A percentile compares a stretch with the other conserved stretches of the same genome.
phyloP scores from a whole-genome alignment of 2,329 filamentous ascomycete genomes.

The Plectosphaerella cucumerina region DNA sequence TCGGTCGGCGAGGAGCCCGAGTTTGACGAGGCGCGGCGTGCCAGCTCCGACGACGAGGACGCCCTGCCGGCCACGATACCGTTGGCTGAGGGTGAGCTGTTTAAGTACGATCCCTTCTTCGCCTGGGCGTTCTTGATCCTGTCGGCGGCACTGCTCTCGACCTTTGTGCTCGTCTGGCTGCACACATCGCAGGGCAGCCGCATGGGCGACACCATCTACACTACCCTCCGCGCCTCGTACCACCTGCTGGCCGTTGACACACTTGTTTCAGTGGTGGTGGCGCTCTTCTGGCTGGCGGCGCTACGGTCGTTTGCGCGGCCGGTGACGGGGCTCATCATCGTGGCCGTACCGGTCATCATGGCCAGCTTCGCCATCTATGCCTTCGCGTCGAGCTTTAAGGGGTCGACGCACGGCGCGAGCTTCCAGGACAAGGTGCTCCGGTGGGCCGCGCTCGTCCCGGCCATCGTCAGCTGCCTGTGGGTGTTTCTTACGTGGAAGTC shows the following conservation, averaged over 20 bases:
- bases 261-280: constrained; percentile 81
- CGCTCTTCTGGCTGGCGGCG: constrained; percentile 84
- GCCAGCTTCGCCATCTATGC: constrained; percentile 85
- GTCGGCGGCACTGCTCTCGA: constrained; percentile 78
- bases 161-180: constrained; percentile 83
- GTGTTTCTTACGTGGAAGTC: constrained; percentile 77
- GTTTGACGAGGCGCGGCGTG: constrained; percentile 34
- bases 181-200: constrained; percentile 76
- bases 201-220: constrained; percentile 92
- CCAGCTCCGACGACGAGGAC: constrained; percentile 32
- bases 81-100: constrained; percentile 61
- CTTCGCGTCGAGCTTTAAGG: constrained; percentile 83
- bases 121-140: constrained; percentile 85
- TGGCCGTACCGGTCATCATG: constrained; percentile 81
- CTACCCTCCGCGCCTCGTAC: constrained; percentile 79
- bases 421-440: constrained; percentile 89
- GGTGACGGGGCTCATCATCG: constrained; percentile 74
- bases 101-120: constrained; percentile 86
- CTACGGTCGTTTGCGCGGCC: constrained; percentile 82
- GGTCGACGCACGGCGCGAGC: constrained; percentile 66
- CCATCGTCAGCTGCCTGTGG: constrained; percentile 71
- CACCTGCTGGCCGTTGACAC: constrained; percentile 90
- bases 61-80: constrained; percentile 40
- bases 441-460: constrained; percentile 76
- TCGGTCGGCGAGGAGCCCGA: constrained; percentile 44